These are phyloP conservation scores for Clitopilus passeckerianus DNA, from an alignment of 768 basidiomycete genomes.

Conservation along the genomic window DNA sequence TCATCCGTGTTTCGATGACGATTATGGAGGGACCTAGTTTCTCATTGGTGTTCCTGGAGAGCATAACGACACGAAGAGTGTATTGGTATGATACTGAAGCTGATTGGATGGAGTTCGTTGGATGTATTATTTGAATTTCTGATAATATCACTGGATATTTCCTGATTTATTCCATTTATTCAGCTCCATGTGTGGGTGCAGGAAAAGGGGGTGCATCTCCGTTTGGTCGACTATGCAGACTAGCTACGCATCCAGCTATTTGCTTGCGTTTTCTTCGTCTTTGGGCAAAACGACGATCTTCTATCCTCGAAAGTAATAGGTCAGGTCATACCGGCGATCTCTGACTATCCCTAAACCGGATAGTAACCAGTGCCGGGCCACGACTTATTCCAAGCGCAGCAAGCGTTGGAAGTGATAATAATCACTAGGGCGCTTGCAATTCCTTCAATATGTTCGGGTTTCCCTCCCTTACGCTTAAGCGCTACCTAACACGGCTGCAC, in stretches of 20 bases:
- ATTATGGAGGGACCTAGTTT: not conserved
- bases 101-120: not conserved
- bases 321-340: no score
- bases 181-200: not conserved
- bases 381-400: no score
- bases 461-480: not conserved
- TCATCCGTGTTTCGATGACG: not conserved
- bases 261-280: not conserved
- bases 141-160: not conserved
- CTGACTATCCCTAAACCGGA: no score
- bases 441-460: no score
- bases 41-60: not conserved
- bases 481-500: not conserved
- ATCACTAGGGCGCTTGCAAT: no score
- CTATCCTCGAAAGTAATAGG: no score
- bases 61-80: not conserved
- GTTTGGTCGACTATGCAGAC: not conserved
- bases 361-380: no score
- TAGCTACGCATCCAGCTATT: not conserved
- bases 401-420: no score
- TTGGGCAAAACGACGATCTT: no score
- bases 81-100: not conserved
- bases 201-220: not conserved
- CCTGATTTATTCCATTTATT: not conserved
- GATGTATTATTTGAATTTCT: not conserved